phyloP scores from a whole-genome alignment of 1,139 yeast genomes.

The Candida sp. region DNA sequence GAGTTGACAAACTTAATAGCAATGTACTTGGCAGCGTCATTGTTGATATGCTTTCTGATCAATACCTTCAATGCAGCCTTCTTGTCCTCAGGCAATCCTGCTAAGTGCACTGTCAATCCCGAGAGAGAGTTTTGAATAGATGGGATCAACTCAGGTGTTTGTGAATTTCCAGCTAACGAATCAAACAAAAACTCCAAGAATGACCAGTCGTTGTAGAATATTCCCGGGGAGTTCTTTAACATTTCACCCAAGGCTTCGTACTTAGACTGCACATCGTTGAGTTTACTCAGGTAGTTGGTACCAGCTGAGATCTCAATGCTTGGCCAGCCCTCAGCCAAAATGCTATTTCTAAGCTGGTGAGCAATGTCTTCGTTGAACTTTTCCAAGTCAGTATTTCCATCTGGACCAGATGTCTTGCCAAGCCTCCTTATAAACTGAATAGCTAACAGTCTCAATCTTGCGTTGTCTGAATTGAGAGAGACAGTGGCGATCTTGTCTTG shows the following conservation, averaged over 20 bases:
- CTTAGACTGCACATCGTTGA: conserved; percentile 49
- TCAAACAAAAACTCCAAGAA: conserved; percentile 72
- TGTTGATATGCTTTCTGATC: conserved; percentile 33
- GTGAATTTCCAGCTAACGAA: conserved; percentile 65
- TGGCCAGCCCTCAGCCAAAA: conserved; percentile 68
- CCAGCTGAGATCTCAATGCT: conserved; percentile 33
- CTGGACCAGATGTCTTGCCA: conserved; percentile 24
- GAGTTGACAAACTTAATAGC: conserved; percentile 70
- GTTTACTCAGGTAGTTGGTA: conserved; percentile 21
- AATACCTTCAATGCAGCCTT: conserved; percentile 48
- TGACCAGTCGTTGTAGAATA: conserved; percentile 49
- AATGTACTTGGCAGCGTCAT: conserved; percentile 55
- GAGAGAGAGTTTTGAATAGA: conserved; percentile 79
- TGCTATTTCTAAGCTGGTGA: conserved; percentile 50
- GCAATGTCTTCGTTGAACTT: conserved; percentile 49
- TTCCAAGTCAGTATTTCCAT: conserved; percentile 16
- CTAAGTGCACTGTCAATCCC: conserved; percentile 55
- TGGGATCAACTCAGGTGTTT: conserved; percentile 57
- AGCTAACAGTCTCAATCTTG: conserved; percentile 52
- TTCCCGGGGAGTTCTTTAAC: conserved; percentile 50
- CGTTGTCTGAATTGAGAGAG: conserved; percentile 60
- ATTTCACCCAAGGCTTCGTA: conserved; percentile 82
- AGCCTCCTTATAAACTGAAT: conserved; percentile 68
- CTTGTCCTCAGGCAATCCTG: conserved; percentile 38
- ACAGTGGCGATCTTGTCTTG: conserved; percentile 46